These are phyloP conservation scores for Penicillium sp. DNA, from an alignment of 2,329 filamentous ascomycete species.

Conservation along the genomic window DNA sequence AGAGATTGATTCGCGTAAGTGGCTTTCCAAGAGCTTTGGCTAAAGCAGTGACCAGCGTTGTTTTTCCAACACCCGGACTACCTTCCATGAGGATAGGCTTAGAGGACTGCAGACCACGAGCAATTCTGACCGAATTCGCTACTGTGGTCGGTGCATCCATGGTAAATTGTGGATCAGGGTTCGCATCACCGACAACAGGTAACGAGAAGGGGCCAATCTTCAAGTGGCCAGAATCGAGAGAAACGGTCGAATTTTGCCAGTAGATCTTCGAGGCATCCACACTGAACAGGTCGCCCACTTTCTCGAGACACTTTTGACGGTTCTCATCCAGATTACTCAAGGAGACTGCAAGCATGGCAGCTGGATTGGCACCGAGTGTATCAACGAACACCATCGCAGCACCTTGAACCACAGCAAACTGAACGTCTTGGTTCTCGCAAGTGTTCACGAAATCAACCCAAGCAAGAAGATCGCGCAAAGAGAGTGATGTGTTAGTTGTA, in stretches of 20 bases:
- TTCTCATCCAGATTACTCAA: constrained; percentile 64
- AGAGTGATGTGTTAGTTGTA: constrained; percentile 70
- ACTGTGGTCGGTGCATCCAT: constrained; percentile 86
- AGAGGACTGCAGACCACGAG: constrained; percentile 77
- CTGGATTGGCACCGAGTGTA: constrained; percentile 89
- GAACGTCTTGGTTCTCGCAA: constrained; percentile 44
- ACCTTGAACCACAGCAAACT: constrained; percentile 65
- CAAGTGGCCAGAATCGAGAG: constrained; percentile 49
- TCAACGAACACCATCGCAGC: constrained; percentile 95
- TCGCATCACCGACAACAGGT: constrained; percentile 45
- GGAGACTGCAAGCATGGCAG: constrained; percentile 71
- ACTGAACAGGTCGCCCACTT: constrained; percentile 62
- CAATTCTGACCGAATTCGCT: constrained; percentile 82
- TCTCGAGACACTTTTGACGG: constrained; percentile 64
- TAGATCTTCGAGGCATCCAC: constrained; percentile 62
- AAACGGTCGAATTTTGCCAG: constrained; percentile 54
- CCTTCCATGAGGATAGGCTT: constrained; percentile 95
- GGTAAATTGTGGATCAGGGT: constrained; percentile 59
- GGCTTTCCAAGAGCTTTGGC: constrained; percentile 73
- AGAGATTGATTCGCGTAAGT: constrained; percentile 90
- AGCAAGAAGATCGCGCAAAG: constrained; percentile 82
- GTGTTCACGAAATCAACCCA: constrained; percentile 92
- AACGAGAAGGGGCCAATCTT: constrained; percentile 71
- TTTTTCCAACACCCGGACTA: constrained; percentile 97
- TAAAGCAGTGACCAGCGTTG: constrained; percentile 80